Evolutionary conservation across 768 basidiomycete genomes (phyloP).

Genomic region (Leucocoprinus birnbaumii): DNA sequence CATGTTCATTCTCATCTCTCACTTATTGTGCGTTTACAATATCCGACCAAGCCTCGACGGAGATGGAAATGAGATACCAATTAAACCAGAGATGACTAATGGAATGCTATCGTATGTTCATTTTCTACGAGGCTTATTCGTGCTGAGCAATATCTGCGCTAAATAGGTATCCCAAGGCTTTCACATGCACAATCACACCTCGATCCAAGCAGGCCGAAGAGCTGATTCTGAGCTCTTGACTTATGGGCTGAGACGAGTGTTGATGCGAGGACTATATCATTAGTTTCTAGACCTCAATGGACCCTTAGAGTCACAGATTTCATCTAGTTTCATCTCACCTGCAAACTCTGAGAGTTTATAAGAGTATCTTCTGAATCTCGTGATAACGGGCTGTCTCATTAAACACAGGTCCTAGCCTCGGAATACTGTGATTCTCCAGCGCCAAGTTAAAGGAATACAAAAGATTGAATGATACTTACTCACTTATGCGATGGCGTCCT

Average conservation of each 20-base stretch:
- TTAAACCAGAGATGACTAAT: slow-evolving; percentile 3
- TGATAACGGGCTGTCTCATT: too few species aligned
- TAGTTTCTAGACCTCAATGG: too few species aligned
- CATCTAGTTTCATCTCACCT: too few species aligned
- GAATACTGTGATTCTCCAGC: too few species aligned
- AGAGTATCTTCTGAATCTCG: too few species aligned
- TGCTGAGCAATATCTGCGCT: neutral
- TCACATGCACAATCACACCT: slow-evolving; percentile 7
- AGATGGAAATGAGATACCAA: neutral
- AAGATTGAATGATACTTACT: too few species aligned
- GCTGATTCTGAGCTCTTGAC: neutral
- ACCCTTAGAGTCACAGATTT: too few species aligned
- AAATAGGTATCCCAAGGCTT: slow-evolving; percentile 5
- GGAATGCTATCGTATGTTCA: slow-evolving; percentile 7
- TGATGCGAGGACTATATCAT: too few species aligned
- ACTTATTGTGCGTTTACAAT: neutral
- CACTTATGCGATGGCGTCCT: too few species aligned
- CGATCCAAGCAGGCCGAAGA: slow-evolving; percentile 2
- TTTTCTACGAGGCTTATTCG: neutral
- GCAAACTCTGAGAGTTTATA: too few species aligned
- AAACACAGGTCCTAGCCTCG: too few species aligned
- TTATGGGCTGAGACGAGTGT: neutral
- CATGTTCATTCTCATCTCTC: neutral
- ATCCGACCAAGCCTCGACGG: slow-evolving; percentile 1
- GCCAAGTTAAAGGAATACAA: too few species aligned